Base-by-base conservation (phyloP, 2,329 filamentous ascomycete species). In the Aspergillus melleus region DNA sequence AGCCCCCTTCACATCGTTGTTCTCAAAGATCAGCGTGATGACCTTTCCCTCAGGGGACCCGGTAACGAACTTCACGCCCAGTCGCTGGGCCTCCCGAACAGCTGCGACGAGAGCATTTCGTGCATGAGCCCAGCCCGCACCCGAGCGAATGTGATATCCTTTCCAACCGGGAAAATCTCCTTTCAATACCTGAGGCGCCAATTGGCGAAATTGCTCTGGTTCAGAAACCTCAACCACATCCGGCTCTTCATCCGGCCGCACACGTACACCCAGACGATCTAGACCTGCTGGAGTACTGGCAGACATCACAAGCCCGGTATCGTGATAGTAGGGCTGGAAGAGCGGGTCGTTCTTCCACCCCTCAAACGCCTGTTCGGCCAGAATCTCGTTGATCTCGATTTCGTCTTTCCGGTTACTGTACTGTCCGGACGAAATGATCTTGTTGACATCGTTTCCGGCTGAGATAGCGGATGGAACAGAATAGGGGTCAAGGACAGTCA, bases 121-220 rank as follows among this genome's bases (percentile, higher is more conserved):
- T 11, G 82, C 82, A 65, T 80, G 80, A 4, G 83, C 80, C 81
- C 82, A 85, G 4, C 83, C 83, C 14, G 80, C 81, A 16, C 77
- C 76, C 20, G 71, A 68, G n/a, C 71, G 67, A 62, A 76, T 76
- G 63, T 69, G 75, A 66, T 76, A 79, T 8, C 78, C 80, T 64
- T 70, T 70, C 79, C 80, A 81, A 8, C 72, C 73, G 0, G 77
- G 72, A 55, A 80, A 80, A 2, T 74, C 64, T 12, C 80, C 79
- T 10, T 76, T 78, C 53, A 81, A 66, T 0, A 84, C 77, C 11
- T 76, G 59, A 1, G 82, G 81, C 77, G 83, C 83, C 0, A 81
- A 79, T 10, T 67, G 70, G n/a, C 73, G 74, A 55, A 84, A 84
- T 3, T 80, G 76, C 32, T 77, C 75, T 1, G 77, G 72, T 0